These are phyloP conservation scores for Schizothecium vesticola DNA, from an alignment of 495 filamentous ascomycete genomes.

Conservation along the genomic window DNA sequence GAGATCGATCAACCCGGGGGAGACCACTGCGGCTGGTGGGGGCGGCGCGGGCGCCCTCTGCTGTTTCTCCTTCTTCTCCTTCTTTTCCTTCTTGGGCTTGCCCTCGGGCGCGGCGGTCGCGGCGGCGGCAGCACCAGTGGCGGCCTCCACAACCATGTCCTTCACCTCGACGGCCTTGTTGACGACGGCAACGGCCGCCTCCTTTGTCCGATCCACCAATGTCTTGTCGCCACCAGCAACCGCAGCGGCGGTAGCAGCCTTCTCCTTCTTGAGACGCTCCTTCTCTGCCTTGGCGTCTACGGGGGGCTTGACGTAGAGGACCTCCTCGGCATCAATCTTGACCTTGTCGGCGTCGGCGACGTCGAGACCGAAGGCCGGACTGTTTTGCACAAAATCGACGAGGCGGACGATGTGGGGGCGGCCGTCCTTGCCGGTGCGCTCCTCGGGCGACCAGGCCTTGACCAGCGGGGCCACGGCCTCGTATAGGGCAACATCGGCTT, in stretches of 20 bases:
- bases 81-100: slow-evolving; percentile 24
- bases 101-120: slow-evolving; percentile 31
- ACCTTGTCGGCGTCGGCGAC: slow-evolving; percentile 74
- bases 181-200: slow-evolving; percentile 41
- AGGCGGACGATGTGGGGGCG: slow-evolving; percentile 88
- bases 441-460: slow-evolving; percentile 73
- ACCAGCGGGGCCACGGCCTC: slow-evolving; percentile 73
- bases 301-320: slow-evolving; percentile 75
- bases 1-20: slow-evolving; percentile 84
- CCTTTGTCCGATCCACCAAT: slow-evolving; percentile 49
- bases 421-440: slow-evolving; percentile 85
- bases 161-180: slow-evolving; percentile 42
- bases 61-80: slow-evolving; percentile 61
- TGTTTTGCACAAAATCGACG: slow-evolving; percentile 92
- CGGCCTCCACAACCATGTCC: slow-evolving; percentile 22
- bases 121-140: slow-evolving; percentile 29
- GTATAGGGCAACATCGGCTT: slow-evolving; percentile 85
- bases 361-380: slow-evolving; percentile 66
- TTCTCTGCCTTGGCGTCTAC: slow-evolving; percentile 84
- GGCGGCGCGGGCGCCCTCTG: slow-evolving; percentile 53
- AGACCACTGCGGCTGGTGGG: slow-evolving; percentile 62
- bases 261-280: slow-evolving; percentile 82
- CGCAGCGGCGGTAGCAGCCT: slow-evolving; percentile 55
- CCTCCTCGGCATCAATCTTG: slow-evolving; percentile 68
- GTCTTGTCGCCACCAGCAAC: slow-evolving; percentile 36